Evolutionary conservation across 164 flowering plant species (phyloP), one percentile per base, ranked within the genome.

Genomic region (Magnolia kwangsiensis): DNA sequence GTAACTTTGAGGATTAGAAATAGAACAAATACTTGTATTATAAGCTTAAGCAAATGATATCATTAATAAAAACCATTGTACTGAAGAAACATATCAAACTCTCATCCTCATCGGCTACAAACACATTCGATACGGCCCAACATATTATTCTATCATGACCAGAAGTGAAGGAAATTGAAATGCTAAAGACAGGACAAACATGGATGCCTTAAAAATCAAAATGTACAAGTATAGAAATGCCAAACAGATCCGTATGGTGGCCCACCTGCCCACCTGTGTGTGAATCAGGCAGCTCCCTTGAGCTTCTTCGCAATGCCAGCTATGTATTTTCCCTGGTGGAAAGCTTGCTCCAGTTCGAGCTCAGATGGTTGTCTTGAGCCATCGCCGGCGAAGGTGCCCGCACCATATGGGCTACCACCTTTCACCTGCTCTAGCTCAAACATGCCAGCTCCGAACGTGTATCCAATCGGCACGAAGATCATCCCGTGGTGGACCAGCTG

Each of bases 371-470:
- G 87, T 76, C 95, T 87, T 1, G 95, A 90, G 51, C 98, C 98
- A 79, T 92, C 98, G 7, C 97, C 98, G 20, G 97, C 98, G 66
- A 20, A 92, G 71, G 98, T 92, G 77, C 98, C 98, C 0, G 97
- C 90, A 51, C 98, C 97, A 72, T 93, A 93, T 0, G 97, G 98
- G 78, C 95, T 90, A 55, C 98, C 98, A 50, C 98, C 98, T 85
- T 92, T 93, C 78, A 93, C 89, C 51, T 89, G 67, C 80, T 92
- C 97, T 92, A 93, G 85, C 81, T 93, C 95, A 67, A 90, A 93
- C 98, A 93, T 93, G 75, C 96, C 98, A 50, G 96, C 95, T 9
- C 98, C 98, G 80, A 90, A 93, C 66, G 98, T 93, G 85, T 93
- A 93, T 20, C 98, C 98, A 59, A 93, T 89, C 11, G 98, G 98